A percentile compares a stretch with the other conserved stretches of the same genome.
Evolutionary conservation across 106 monocot species (phyloP).

Genomic region (Dendrobium huoshanense): DNA sequence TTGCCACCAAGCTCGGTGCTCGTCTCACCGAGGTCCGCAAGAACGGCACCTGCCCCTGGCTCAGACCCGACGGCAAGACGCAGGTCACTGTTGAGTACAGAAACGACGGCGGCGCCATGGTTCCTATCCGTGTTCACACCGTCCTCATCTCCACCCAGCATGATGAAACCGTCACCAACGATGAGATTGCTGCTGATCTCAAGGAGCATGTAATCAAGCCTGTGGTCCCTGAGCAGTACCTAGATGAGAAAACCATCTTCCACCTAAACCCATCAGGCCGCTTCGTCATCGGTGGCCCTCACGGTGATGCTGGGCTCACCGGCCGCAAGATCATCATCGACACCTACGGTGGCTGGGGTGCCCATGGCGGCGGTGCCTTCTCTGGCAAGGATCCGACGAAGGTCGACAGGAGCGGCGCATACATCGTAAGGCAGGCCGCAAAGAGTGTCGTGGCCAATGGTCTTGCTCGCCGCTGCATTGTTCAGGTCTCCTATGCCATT

Average conservation of each 20-base stretch:
- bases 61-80: conserved; percentile 58
- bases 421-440: conserved; percentile 51
- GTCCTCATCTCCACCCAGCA: conserved; percentile 67
- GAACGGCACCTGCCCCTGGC: conserved; percentile 46
- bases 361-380: conserved; percentile 54
- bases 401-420: conserved; percentile 51
- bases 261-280: conserved; percentile 59
- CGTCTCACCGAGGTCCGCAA: conserved; percentile 53
- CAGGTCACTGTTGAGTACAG: conserved; percentile 48
- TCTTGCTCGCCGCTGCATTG: conserved; percentile 50
- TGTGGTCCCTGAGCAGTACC: conserved; percentile 42
- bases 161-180: conserved; percentile 53
- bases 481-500: conserved; percentile 55
- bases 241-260: conserved; percentile 62
- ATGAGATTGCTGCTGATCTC: conserved; percentile 52
- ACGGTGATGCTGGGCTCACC: conserved; percentile 52
- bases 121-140: conserved; percentile 54
- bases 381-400: conserved; percentile 59
- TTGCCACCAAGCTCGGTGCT: conserved; percentile 54
- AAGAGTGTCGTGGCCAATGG: conserved; percentile 55
- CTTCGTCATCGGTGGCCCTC: conserved; percentile 56
- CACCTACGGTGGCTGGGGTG: conserved; percentile 55
- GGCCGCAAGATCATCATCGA: conserved; percentile 67
- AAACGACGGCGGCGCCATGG: conserved; percentile 47
- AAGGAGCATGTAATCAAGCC: conserved; percentile 54